Evolutionary conservation across 768 basidiomycete genomes (phyloP), one percentile per base, ranked within the genome.

Genomic region (Lentinula guzmanii): DNA sequence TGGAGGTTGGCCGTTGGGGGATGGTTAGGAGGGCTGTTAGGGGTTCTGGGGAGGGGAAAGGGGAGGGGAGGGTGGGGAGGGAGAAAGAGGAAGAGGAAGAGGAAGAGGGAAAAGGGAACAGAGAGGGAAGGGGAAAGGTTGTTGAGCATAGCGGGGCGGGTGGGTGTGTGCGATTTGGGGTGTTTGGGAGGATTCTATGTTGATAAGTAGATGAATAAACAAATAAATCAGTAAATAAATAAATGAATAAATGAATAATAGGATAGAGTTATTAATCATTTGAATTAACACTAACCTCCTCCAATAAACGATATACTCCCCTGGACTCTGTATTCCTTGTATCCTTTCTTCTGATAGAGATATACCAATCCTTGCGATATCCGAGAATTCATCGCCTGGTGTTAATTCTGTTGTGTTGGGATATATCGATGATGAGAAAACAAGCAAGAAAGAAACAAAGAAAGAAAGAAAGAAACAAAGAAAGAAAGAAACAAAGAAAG

Each of bases 1-100:
- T 95, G 93, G 3, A 94, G 77, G 42, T 72, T 81, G 8, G 86
- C 88, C 2, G 73, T 77, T 0, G 75, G 0, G 91, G 89, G 2
- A 85, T 76, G 61, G 79, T 72, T 5, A 95, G 76, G 2, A 89
- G 75, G 4, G 90, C 91, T 28, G 28, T 28, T 28, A 28, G 28
- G 28, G 28, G 28, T 28, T 28, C 28, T 28, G 13, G 37, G 13
- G 4, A 39, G 37, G 13, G 37, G n/a, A n/a, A n/a, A n/a, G n/a
- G n/a, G n/a, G n/a, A n/a, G n/a, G n/a, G n/a, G n/a, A n/a, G n/a
- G n/a, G n/a, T n/a, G n/a, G n/a, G n/a, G n/a, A 24, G 24, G 28
- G 28, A 24, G 24, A 2, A 24, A 24, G 24, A 24, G 3, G 24
- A 24, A 24, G 3, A 24, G 24, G 21, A 21, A 21, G 24, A 24